Percentiles rank a stretch among this genome's conserved stretches.
These are phyloP conservation scores for Berberis vulgaris DNA, from an alignment of 164 flowering plant species.

Conservation along the genomic window DNA sequence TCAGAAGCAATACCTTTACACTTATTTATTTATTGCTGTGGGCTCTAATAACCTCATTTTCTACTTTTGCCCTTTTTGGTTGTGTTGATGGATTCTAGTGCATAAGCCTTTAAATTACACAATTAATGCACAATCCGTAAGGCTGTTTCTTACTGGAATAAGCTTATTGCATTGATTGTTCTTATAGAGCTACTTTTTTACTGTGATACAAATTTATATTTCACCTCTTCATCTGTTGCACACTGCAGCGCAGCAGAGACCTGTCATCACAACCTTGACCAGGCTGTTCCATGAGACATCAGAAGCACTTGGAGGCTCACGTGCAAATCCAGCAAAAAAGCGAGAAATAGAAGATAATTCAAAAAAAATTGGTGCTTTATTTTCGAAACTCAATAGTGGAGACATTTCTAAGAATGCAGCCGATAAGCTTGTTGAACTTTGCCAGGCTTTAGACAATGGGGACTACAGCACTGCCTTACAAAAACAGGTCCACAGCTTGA, in stretches of 20 bases:
- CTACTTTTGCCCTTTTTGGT: too few relatives aligned
- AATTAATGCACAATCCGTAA: too few relatives aligned
- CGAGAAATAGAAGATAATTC: constrained; percentile 97
- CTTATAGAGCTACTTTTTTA: neutral
- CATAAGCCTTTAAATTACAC: too few relatives aligned
- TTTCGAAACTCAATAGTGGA: constrained; percentile 80
- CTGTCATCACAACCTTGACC: constrained; percentile 69
- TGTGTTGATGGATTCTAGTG: too few relatives aligned
- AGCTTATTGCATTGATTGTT: neutral
- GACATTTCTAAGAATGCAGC: constrained; percentile 89
- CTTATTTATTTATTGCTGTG: too few relatives aligned
- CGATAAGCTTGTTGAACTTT: constrained; percentile 77
- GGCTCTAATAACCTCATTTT: too few relatives aligned
- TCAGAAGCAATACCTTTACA: too few relatives aligned
- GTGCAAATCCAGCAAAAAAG: constrained; percentile 78
- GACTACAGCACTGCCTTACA: constrained; percentile 73
- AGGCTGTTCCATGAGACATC: constrained; percentile 87
- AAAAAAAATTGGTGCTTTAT: constrained; percentile 78
- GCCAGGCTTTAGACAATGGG: constrained; percentile 74
- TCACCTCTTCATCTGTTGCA: constrained; percentile 1
- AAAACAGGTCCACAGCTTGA: constrained; percentile 52
- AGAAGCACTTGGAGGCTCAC: constrained; percentile 77
- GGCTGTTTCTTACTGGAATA: neutral
- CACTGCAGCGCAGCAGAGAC: constrained; percentile 63
- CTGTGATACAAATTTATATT: neutral